Base-by-base conservation (phyloP, 345 rosid species). In the Nasturtium officinale region DNA sequence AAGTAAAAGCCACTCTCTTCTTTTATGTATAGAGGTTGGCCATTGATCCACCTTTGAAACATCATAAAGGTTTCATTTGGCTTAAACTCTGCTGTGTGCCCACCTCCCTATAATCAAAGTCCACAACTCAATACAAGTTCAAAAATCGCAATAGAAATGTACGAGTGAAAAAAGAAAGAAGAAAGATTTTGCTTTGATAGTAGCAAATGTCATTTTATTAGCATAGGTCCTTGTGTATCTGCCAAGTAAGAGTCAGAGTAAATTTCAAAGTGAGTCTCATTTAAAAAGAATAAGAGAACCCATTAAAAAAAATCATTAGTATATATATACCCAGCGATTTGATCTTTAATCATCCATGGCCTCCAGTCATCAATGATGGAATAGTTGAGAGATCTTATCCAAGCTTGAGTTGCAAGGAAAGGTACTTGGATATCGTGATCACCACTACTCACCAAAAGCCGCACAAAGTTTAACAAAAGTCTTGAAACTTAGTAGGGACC, bases 221-320 rank as follows among this genome's bases (percentile, higher is more conserved):
- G 88, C 70, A 65, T 86, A 87, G 29, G 83, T 81, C 76, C 92
- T 86, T 3, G 88, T 83, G 64, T 85, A 88, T 52, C 94, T 90
- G 63, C 11, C 23, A 28, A 52, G 3, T 56, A 52, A 35, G 32
- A 66, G 8, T 13, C 9, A n/a, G 2, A 1, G 2, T 23, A 23
- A 23, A 23, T 23, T 23, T 23, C 2, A 2, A 23, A 2, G 23
- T 16, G 21, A 7, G 5, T 8, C 59, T 15, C 20, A 28, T 6
- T 46, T 10, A 38, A 9, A 35, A 60, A 20, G 30, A 47, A 64
- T 3, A 7, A 30, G 20, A 29, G 20, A 29, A n/a, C 12, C 59
- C 6, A 15, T 26, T n/a, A 1, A 23, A 13, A 6, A 12, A 1
- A 12, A 7, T n/a, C n/a, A n/a, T n/a, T n/a, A n/a, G n/a, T n/a